Evolutionary conservation across 2,329 filamentous ascomycete genomes (phyloP).

Genomic region (Diaporthe eres): DNA sequence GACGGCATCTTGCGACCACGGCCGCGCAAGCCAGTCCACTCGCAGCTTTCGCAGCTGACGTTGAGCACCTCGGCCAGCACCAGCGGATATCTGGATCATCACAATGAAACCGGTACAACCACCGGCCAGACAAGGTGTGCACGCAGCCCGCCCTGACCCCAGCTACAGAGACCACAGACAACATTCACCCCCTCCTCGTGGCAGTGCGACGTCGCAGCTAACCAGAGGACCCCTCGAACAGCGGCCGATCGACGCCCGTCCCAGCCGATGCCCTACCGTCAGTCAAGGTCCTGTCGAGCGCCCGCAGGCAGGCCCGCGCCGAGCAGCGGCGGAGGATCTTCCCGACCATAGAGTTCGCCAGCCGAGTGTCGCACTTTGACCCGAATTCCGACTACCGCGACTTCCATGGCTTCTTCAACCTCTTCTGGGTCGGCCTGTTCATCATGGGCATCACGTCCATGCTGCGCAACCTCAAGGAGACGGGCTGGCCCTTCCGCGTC

Average conservation of each 20-base stretch:
- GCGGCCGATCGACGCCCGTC: conserved; percentile 86
- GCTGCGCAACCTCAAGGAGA: conserved; percentile 93
- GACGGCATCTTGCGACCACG: conserved; percentile 65
- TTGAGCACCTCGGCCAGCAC: conserved; percentile 53
- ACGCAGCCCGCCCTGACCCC: not conserved
- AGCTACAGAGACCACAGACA: not conserved
- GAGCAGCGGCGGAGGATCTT: conserved; percentile 88
- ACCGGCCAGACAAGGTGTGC: conserved; percentile 63
- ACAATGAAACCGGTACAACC: conserved; percentile 51
- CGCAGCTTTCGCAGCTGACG: conserved; percentile 60
- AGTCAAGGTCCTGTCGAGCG: conserved; percentile 85
- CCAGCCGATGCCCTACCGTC: conserved; percentile 95
- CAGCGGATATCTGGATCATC: conserved; percentile 54
- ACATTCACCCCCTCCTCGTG: not conserved
- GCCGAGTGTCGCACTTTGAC: conserved; percentile 95
- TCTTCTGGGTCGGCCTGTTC: conserved; percentile 97
- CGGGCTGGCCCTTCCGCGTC: conserved; percentile 86
- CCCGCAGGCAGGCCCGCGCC: conserved; percentile 85
- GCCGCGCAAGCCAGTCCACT: conserved; percentile 64
- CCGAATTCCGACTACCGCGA: conserved; percentile 91
- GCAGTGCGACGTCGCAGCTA: conserved; percentile 2
- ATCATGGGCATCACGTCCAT: conserved; percentile 98
- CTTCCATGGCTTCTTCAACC: conserved; percentile 96
- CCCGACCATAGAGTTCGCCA: conserved; percentile 91
- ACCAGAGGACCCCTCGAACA: conserved; percentile 53